A percentile compares a stretch with the other conserved stretches of the same genome.
Conservation (phyloP, 768 basidiomycete genomes). For the Artomyces pyxidatus region DNA sequence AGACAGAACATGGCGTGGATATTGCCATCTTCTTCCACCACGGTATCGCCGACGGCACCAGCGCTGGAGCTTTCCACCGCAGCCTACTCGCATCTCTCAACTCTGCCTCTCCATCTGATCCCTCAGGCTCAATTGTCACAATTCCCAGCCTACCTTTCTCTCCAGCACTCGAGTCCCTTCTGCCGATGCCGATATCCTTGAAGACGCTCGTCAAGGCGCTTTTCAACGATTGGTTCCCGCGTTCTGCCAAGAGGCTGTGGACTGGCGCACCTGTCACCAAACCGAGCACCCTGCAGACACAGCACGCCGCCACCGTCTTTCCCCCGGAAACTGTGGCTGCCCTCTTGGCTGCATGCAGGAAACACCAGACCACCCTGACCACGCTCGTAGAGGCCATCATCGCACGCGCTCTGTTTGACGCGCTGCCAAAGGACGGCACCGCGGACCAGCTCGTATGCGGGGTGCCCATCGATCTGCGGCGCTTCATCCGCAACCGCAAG, state of each 20-base stretch:
- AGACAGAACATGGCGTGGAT: background rate
- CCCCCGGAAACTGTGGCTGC: background rate
- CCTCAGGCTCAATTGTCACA: background rate
- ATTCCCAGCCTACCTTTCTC: background rate
- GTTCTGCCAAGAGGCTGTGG: background rate
- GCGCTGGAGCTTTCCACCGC: background rate
- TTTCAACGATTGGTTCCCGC: background rate
- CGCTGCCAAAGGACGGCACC: background rate
- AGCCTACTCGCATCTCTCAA: background rate
- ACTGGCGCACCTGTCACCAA: background rate
- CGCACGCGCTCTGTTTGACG: background rate
- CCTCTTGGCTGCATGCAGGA: background rate
- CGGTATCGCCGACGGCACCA: constrained; percentile 1
- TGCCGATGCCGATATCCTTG: background rate
- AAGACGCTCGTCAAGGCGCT: background rate
- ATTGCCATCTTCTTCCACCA: background rate
- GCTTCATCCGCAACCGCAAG: background rate
- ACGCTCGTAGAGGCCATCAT: background rate
- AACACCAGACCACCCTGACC: background rate
- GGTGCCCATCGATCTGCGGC: constrained; percentile 1
- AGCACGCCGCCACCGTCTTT: background rate
- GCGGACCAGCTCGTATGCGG: background rate
- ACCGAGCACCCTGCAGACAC: background rate
- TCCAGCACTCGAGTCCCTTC: background rate
- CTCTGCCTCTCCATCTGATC: background rate